A percentile compares a stretch with the other conserved stretches of the same genome.
Conservation (phyloP, 208 protist species). For the Crithidia sp. region DNA sequence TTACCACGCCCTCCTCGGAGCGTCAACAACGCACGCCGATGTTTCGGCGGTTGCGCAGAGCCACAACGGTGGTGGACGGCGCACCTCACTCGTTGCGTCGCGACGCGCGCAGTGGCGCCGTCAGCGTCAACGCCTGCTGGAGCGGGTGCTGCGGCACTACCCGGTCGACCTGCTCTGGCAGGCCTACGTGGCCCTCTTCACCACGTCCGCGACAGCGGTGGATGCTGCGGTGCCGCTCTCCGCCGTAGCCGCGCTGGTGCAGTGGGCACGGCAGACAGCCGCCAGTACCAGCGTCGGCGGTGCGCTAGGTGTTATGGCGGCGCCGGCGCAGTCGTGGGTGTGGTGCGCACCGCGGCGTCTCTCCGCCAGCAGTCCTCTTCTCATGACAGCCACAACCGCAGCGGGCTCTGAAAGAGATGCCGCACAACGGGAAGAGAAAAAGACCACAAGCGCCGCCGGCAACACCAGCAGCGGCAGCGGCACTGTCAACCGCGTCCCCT, state of each 20-base stretch:
- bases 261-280: conserved; percentile 19
- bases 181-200: conserved; percentile 36
- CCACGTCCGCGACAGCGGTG: conserved; percentile 10
- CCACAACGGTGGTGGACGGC: not conserved
- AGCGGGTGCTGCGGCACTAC: conserved; percentile 32
- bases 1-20: conserved; percentile 1
- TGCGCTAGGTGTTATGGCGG: not conserved
- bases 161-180: conserved; percentile 33
- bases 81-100: not conserved
- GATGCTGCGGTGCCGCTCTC: conserved; percentile 22
- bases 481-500: conserved; percentile 12
- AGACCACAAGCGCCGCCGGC: no score
- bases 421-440: not conserved
- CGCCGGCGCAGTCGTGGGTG: conserved; percentile 12
- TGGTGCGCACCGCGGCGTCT: conserved; percentile 17
- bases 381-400: not conserved
- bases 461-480: not conserved
- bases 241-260: conserved; percentile 18
- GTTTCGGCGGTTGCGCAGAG: not conserved
- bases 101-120: conserved; percentile 18
- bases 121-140: conserved; percentile 28
- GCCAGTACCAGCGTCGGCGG: no score
- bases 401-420: no score
- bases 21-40: not conserved
- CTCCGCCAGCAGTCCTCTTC: not conserved